phyloP scores from a whole-genome alignment of 768 basidiomycete genomes.

The Glaciozyma martinii region DNA sequence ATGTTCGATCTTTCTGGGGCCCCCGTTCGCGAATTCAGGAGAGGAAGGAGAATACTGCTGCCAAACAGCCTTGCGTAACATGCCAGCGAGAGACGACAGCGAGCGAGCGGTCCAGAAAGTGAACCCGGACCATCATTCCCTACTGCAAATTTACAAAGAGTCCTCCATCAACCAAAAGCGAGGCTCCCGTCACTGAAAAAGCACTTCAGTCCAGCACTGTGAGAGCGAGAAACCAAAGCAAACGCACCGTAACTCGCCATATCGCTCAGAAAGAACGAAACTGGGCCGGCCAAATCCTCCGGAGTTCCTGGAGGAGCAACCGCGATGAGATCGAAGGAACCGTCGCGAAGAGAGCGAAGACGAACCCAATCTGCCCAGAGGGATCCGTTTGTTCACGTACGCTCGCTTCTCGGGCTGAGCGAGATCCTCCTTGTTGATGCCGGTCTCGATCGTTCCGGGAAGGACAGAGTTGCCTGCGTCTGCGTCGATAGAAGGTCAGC shows the following conservation, averaged over 20 bases:
- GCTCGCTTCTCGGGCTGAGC: slow-evolving; percentile 52
- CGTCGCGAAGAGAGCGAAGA: slow-evolving; percentile 40
- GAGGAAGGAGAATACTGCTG: too few species aligned
- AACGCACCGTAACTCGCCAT: slow-evolving; percentile 51
- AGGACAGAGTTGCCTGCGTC: slow-evolving; percentile 50
- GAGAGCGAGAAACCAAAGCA: not conserved
- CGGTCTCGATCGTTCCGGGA: slow-evolving; percentile 63
- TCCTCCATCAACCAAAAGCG: slow-evolving; percentile 62
- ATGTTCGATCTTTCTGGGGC: too few species aligned
- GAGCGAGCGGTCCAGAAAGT: too few species aligned
- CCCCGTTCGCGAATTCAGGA: too few species aligned
- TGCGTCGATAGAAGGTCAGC: not conserved
- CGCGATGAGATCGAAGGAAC: too few species aligned
- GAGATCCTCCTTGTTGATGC: slow-evolving; percentile 69
- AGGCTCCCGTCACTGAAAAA: slow-evolving; percentile 51
- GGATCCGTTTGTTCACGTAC: slow-evolving; percentile 57
- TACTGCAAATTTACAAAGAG: slow-evolving; percentile 65
- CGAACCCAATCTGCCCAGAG: slow-evolving; percentile 57
- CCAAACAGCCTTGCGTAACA: too few species aligned
- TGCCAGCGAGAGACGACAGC: too few species aligned
- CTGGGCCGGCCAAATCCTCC: slow-evolving; percentile 64
- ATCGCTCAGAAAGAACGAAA: slow-evolving; percentile 64
- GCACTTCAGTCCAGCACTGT: not conserved
- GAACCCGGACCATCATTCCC: too few species aligned
- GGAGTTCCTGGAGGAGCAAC: too few species aligned